Evolutionary conservation across 306 rosid genomes (phyloP), one percentile per base, ranked within the genome.

Genomic region (Cyclanthera cordifolia): DNA sequence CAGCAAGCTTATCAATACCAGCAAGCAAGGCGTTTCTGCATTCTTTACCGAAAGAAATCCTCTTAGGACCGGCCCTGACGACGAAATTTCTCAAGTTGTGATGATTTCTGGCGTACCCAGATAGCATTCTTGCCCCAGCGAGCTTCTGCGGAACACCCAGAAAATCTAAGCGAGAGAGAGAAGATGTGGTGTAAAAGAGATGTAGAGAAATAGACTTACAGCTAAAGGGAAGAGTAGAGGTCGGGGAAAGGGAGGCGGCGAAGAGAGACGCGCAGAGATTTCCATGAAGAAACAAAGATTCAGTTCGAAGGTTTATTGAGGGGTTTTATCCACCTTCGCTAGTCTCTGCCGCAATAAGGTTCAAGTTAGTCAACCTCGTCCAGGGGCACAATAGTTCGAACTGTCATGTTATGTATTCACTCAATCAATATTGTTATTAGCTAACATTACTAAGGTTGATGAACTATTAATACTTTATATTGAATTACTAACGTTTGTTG

Each of bases 1-100:
- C 95, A 17, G 96, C 96, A 39, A 89, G 89, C 82, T 92, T 89
- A 80, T 92, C 98, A 69, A 92, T 89, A 23, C 98, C 98, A 24
- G 67, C 60, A 74, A 74, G 96, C 45, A 92, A 74, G 37, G 82
- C 83, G 41, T 83, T 76, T 49, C 95, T 82, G 74, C 95, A 85
- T 53, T 87, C 98, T 74, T 69, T 80, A 45, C 87, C 96, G 63
- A 87, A 84, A 5, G 81, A 83, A 46, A 92, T 80, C 81, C 49
- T 89, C 79, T 89, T 92, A 25, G 95, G 78, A 41, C 95, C 90
- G 12, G 98, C 90, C 28, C 84, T 79, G 24, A 87, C 81, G 65
- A 69, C 82, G n/a, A 66, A 48, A 2, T 37, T 55, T 53, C 79
- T 77, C 45, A 59, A 51, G 43, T 73, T 19, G 24, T 32, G 46